Evolutionary conservation across 2,329 filamentous ascomycete genomes (phyloP).

Genomic region (Periconia sp.): DNA sequence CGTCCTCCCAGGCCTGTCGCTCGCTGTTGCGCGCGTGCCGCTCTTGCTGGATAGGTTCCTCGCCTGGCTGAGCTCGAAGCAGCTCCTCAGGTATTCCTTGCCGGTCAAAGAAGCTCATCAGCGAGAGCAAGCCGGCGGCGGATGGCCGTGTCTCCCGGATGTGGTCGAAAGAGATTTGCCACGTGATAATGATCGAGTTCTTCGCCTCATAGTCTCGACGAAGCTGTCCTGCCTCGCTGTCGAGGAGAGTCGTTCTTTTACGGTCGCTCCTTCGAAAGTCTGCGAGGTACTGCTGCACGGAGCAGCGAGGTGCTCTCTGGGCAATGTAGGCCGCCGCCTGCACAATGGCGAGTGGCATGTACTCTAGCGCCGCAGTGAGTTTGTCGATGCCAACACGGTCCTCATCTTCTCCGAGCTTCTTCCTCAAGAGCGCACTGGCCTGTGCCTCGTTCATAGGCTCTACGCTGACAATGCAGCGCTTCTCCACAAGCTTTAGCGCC

Average conservation of each 20-base stretch:
- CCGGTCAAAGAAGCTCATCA: conserved; percentile 21
- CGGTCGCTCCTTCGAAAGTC: conserved; percentile 44
- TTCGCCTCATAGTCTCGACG: too few relatives aligned
- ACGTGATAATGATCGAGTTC: too few relatives aligned
- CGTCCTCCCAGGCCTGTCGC: neutral
- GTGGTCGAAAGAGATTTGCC: too few relatives aligned
- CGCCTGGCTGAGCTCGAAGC: conserved; percentile 17
- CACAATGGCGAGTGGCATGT: conserved; percentile 40
- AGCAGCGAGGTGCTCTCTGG: conserved; percentile 14
- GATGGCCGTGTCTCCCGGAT: too few relatives aligned
- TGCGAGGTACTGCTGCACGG: conserved; percentile 44
- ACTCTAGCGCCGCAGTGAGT: conserved; percentile 28
- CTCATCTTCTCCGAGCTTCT: conserved; percentile 5
- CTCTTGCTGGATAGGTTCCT: neutral
- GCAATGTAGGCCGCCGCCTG: conserved; percentile 42
- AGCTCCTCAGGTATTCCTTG: conserved; percentile 25
- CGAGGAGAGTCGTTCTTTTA: conserved; percentile 24
- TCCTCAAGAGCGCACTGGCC: conserved; percentile 10
- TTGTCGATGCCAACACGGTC: neutral
- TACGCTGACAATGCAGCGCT: conserved; percentile 16
- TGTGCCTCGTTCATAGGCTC: conserved; percentile 13
- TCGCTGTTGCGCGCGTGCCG: conserved; percentile 1
- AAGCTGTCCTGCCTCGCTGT: conserved; percentile 29
- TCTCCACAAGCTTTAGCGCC: conserved; percentile 4
- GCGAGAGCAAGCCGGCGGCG: conserved; percentile 19